Evolutionary conservation across 345 rosid genomes (phyloP).

Genomic region (Hevea brasiliensis): DNA sequence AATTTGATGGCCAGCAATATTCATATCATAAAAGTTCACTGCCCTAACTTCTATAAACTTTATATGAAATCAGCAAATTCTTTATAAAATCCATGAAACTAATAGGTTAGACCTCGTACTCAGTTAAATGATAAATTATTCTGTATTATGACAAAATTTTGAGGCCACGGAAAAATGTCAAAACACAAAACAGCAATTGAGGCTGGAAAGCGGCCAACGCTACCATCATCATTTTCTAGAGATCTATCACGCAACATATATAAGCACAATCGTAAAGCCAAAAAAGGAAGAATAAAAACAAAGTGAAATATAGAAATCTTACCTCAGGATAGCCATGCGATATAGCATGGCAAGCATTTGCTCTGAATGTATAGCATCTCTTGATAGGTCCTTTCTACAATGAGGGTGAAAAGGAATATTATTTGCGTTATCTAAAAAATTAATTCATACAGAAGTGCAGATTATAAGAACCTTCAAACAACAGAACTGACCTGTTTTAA

Average conservation of each 20-base stretch:
- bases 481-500: neutral
- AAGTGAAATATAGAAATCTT: conserved; percentile 5
- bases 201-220: neutral
- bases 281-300: neutral
- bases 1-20: neutral
- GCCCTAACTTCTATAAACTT: no score
- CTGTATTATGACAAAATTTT: neutral
- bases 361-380: conserved; percentile 58
- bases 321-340: conserved; percentile 89
- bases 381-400: conserved; percentile 44
- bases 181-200: neutral
- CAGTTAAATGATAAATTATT: no score
- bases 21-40: neutral
- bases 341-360: conserved; percentile 77
- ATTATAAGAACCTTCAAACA: neutral
- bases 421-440: neutral
- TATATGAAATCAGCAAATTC: neutral
- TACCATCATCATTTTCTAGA: neutral
- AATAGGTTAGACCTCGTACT: no score
- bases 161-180: neutral
- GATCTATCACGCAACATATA: neutral
- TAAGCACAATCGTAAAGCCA: neutral
- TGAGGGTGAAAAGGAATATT: neutral
- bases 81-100: no score
- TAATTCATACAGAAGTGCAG: no score